Evolutionary conservation across 2,329 filamentous ascomycete species (phyloP), one percentile per base, ranked within the genome.

Genomic region (Malbranchea cinnamomea): DNA sequence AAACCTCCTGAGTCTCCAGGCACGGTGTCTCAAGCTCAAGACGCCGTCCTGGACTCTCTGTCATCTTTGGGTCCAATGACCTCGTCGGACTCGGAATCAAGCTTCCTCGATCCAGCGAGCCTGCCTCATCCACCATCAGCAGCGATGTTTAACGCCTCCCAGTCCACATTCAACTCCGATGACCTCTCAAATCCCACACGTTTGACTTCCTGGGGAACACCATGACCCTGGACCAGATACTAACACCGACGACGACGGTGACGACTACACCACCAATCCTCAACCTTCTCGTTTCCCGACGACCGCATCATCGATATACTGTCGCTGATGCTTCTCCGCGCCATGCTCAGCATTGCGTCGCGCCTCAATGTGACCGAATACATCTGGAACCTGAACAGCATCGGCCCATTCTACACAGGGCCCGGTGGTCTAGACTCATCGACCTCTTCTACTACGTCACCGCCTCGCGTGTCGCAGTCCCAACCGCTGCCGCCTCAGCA

Each of bases 251-350:
- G n/a, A n/a, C 24, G n/a, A n/a, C n/a, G n/a, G n/a, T n/a, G n/a
- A n/a, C n/a, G n/a, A n/a, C n/a, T n/a, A n/a, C n/a, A n/a, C n/a
- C n/a, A 40, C 19, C 40, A 47, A 15, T 26, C 42, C 2, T 35
- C 39, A 6, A 45, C 38, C 5, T 50, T 48, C 34, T 45, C 48
- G 6, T 54, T 55, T 31, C 50, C 58, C 1, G 67, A 70, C 43
- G 65, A 62, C 26, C 64, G 60, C 39, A 48, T 56, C 27, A 49
- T 70, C 4, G 59, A 64, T 1, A 45, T 68, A 7, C 51, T 57
- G n/a, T 57, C 64, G 23, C 48, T 71, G 12, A 60, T 54, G 4
- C 48, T 71, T 3, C 46, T 71, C 21, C 57, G 55, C 15, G 66
- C 57, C 1, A 47, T 64, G 17, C 37, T 62, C 30, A 57, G 57